Conservation (phyloP, 2,329 filamentous ascomycete species). For the Sporothrix phasma region DNA sequence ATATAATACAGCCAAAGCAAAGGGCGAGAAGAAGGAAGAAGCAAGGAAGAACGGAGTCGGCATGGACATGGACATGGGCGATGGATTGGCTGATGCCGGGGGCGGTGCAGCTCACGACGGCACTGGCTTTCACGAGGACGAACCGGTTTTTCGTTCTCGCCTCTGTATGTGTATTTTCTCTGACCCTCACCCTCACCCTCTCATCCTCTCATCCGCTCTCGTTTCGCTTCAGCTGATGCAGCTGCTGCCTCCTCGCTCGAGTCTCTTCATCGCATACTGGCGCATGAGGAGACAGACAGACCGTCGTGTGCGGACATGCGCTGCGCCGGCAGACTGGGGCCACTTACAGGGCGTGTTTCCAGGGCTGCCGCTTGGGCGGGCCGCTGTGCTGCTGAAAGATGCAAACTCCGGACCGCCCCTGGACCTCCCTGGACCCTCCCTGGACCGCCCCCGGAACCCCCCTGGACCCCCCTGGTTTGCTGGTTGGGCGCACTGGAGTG, state of each 20-base stretch:
- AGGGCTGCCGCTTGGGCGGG: background rate
- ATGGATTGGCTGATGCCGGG: background rate
- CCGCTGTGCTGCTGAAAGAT: too few species aligned
- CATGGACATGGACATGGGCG: background rate
- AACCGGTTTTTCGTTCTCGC: background rate
- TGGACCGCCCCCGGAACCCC: too few species aligned
- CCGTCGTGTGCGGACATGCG: background rate
- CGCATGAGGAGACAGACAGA: background rate
- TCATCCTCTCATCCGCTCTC: background rate
- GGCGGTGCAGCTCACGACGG: background rate
- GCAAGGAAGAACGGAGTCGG: background rate
- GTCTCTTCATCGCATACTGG: background rate
- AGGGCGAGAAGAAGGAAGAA: background rate
- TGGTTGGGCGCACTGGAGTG: background rate
- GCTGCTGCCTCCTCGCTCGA: background rate
- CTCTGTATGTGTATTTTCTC: background rate
- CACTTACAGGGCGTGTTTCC: background rate
- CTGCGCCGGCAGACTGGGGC: background rate
- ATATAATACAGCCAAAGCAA: too few species aligned
- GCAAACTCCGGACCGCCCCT: too few species aligned
- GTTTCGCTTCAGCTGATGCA: background rate
- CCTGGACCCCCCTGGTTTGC: too few species aligned
- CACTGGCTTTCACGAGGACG: background rate
- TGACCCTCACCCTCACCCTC: background rate
- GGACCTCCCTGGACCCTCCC: too few species aligned